Evolutionary conservation across 805 yeast species (phyloP), one percentile per base, ranked within the genome.

Genomic region (Zygoascus ofunaensis): DNA sequence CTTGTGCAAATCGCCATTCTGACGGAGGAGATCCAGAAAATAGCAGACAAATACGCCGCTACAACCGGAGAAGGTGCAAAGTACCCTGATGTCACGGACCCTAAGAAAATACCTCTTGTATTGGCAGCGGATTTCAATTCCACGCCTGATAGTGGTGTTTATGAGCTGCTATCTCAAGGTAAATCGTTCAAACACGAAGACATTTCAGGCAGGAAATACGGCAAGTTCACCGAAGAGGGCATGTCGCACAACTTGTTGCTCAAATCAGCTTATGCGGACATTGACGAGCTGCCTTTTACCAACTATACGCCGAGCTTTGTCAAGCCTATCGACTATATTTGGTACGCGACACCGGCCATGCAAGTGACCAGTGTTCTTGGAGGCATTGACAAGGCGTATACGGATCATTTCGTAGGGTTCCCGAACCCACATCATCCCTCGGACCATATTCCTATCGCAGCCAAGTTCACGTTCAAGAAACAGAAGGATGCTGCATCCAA

Each of bases 81-180:
- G 54, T 54, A 50, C 58, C 43, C 69, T 40, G 50, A 64, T 49
- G 70, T 70, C 53, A 57, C 73, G 18, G 70, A 68, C 46, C 61
- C 69, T 35, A 63, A 68, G 62, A 79, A 75, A 55, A 63, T 80
- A 23, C 89, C 96, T n/a, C 64, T 87, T 48, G 64, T 90, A 15
- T 79, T 92, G 34, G 85, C 97, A 68, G 97, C 97, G 62, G 98
- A 92, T 69, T 89, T 87, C 70, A 92, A 92, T 65, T 90, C 97
- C 1, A 80, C 81, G 41, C 67, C 73, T 17, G 79, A 82, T 55
- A 82, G 94, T 51, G 98, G 97, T 2, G 99, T 92, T 17, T 90
- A 86, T 61, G 92, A 87, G 66, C 71, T 92, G 51, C 75, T 92
- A 55, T 77, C 92, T 28, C 80, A 82, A 28, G 95, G 97, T 33